Evolutionary conservation across 1,139 yeast species (phyloP), one percentile per base, ranked within the genome.

Genomic region (Pichia sp.): DNA sequence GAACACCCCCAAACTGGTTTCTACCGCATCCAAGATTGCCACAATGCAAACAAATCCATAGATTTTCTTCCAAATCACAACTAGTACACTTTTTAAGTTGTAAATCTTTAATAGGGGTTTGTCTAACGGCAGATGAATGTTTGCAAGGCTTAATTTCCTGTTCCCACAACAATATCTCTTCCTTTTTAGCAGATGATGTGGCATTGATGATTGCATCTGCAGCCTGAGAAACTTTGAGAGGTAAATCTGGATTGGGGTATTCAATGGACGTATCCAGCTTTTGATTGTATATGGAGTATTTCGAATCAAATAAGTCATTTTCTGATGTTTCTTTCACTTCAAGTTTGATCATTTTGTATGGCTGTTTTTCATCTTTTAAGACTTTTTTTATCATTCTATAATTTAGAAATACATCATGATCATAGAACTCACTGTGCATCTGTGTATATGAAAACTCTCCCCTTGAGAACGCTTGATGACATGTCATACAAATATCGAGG

Each of bases 1-100:
- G 83, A 30, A 89, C 80, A n/a, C 89, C 84, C 31, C 98, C 99
- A 63, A 87, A 88, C 67, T 93, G 99, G 37, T 83, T 83, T 59
- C 99, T 76, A 21, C 98, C 97, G 71, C 99, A 93, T 2, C 97
- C 97, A 10, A 90, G 65, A 44, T 78, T 74, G 1, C 98, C 99
- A 74, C 99, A 93, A 43, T 80, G 80, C 41, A 93, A 71, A 72
- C 99, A 93, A 22, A 93, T 76, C 99, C 99, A 93, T 47, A 93
- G 71, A 64, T 93, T 93, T 59, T 84, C 87, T 36, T 70, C 69
- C 57, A 91, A 72, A 0, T 81, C 93, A 70, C 98, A 91, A 21
- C 71, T 70, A 3, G 69, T 59, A 69, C 97, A 87, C 52, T 79
- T 71, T 0, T 75, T 63, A 16, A 82, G 64, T 37, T 77, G 75